Evolutionary conservation across 805 yeast genomes (phyloP), one percentile per base, ranked within the genome.

Genomic region (Metschnikowia gelsemii): DNA sequence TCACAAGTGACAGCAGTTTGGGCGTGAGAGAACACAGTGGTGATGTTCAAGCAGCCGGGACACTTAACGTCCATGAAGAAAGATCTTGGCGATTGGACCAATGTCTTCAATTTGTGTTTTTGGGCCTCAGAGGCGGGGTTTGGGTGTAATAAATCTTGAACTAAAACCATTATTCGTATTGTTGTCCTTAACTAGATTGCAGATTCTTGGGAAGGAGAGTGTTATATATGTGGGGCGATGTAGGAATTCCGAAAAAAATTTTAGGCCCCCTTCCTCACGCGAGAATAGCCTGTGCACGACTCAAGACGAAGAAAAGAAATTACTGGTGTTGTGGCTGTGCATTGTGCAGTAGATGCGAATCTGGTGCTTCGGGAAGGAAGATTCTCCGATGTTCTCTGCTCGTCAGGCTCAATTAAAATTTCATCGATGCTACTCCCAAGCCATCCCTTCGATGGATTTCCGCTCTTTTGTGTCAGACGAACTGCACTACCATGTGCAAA

Each of bases 1-100:
- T 95, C 98, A 82, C 99, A 93, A 67, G 96, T 86, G 66, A 93
- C 99, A 65, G 97, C 98, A 64, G 99, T 93, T 82, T 93, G 99
- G 60, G 99, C 98, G 76, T 93, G 99, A 56, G 98, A 91, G 86
- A 93, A 93, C 59, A 93, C 98, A 61, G 97, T 91, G 75, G 99
- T 89, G 80, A 93, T 93, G 84, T 84, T 86, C 73, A 91, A 81
- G 80, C 99, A 93, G 65, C 99, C 98, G 75, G 95, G 98, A 78
- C 99, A 93, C 77, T 91, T 93, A 63, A 93, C 99, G 71, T 93
- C 99, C 96, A 93, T 90, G 86, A 93, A 93, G 84, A 79, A 93
- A 50, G 98, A 90, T 84, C 98, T 87, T 76, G 99, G 99, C 54
- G 86, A 72, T 74, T 91, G 96, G 61, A 93, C 99, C 69, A 93